These are phyloP conservation scores for Shiraia sp. DNA, from an alignment of 2,329 filamentous ascomycete genomes.

Conservation along the genomic window DNA sequence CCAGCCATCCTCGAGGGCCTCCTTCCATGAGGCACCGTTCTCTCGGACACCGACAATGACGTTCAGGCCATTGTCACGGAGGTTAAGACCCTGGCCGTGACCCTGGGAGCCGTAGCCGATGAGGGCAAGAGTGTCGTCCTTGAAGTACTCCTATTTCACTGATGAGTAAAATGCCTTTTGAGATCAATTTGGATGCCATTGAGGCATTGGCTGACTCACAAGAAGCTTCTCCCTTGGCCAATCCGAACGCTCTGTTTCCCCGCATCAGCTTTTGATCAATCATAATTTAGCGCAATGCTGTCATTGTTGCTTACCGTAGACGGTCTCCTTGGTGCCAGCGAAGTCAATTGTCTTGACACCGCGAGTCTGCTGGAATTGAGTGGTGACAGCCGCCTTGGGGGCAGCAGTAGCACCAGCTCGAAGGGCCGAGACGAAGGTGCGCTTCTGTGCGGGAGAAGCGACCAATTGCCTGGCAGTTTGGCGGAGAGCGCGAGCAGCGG, in stretches of 20 bases:
- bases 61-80: conserved; percentile 99
- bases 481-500: conserved; percentile 66
- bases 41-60: conserved; percentile 99
- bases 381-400: conserved; percentile 51
- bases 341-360: conserved; percentile 99
- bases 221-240: conserved; percentile 98
- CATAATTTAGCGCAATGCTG: conserved; percentile 3
- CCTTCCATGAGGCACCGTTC: conserved; percentile 97
- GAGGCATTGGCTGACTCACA: conserved; percentile 60
- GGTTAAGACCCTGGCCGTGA: conserved; percentile 98
- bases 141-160: conserved; percentile 85
- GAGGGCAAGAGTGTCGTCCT: conserved; percentile 97
- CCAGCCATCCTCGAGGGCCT: conserved; percentile 96
- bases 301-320: conserved; percentile 71
- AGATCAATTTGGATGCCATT: conserved; percentile 16
- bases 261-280: conserved; percentile 26
- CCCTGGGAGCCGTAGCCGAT: conserved; percentile 99
- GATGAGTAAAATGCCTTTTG: conserved; percentile 29
- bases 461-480: conserved; percentile 60
- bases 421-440: conserved; percentile 63
- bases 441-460: conserved; percentile 55
- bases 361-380: conserved; percentile 69
- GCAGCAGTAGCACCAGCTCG: conserved; percentile 51
- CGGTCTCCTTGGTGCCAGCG: conserved; percentile 89
- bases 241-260: conserved; percentile 81